A percentile compares a stretch with the other conserved stretches of the same genome.
Conservation (phyloP, 345 rosid species). For the Aethionema arabicum region DNA sequence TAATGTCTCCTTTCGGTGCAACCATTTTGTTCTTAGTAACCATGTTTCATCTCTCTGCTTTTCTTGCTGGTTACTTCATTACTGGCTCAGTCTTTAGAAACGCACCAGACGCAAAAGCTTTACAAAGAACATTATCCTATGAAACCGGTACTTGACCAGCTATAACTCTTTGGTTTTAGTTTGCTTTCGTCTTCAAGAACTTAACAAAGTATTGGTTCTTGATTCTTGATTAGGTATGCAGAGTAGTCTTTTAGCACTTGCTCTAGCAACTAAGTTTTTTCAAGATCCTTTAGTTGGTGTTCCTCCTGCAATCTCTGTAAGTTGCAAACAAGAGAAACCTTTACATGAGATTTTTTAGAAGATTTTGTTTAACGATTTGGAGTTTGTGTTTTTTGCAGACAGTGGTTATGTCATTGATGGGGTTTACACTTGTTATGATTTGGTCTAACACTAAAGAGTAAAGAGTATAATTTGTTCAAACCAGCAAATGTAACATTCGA, state of each 20-base stretch:
- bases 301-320: slow-evolving; percentile 92
- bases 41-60: slow-evolving; percentile 73
- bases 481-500: neutral
- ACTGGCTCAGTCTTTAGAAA: slow-evolving; percentile 57
- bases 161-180: neutral
- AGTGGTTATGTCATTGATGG: slow-evolving; percentile 95
- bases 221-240: slow-evolving; percentile 72
- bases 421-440: slow-evolving; percentile 79
- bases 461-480: neutral
- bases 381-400: slow-evolving; percentile 55
- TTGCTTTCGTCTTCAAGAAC: neutral
- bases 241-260: slow-evolving; percentile 92
- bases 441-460: slow-evolving; percentile 58
- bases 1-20: slow-evolving; percentile 73
- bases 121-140: slow-evolving; percentile 83
- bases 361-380: neutral
- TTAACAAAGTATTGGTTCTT: neutral
- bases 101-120: slow-evolving; percentile 55
- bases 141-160: slow-evolving; percentile 60
- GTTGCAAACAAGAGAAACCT: slow-evolving; percentile 17
- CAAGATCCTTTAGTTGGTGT: slow-evolving; percentile 89
- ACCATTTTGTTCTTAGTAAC: slow-evolving; percentile 48
- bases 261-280: slow-evolving; percentile 89
- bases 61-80: slow-evolving; percentile 64
- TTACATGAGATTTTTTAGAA: neutral